Evolutionary conservation across 495 filamentous ascomycete genomes (phyloP).

Genomic region (Cercophora sp.): DNA sequence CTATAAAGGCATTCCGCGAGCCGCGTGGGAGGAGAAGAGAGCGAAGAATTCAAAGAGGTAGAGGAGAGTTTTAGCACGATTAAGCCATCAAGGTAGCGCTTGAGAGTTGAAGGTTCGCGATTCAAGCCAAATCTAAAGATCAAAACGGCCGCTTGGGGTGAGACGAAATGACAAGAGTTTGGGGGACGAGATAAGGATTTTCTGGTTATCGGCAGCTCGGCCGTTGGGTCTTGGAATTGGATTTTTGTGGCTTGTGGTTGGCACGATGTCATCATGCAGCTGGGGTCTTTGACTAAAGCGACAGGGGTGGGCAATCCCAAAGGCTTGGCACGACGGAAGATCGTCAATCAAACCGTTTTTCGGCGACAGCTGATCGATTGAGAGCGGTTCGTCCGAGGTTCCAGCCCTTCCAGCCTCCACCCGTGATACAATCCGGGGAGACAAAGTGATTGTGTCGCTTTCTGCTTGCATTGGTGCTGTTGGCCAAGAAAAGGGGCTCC

Average conservation of each 20-base stretch:
- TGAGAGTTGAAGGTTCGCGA: too few relatives aligned
- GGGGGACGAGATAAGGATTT: constrained; percentile 5
- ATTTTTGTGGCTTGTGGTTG: background rate
- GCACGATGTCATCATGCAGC: constrained; percentile 26
- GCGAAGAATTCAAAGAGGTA: background rate
- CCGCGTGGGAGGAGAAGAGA: background rate
- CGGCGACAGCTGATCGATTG: background rate
- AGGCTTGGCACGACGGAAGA: background rate
- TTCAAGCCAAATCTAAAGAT: too few relatives aligned
- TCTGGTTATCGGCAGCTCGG: constrained; percentile 12
- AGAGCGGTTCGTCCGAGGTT: background rate
- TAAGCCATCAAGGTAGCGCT: background rate
- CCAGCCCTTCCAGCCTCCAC: background rate
- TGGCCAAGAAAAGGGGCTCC: background rate
- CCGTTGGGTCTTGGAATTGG: background rate
- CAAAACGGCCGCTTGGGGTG: too few relatives aligned
- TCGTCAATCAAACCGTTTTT: constrained; percentile 6
- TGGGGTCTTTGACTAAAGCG: constrained; percentile 3
- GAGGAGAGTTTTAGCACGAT: too few relatives aligned
- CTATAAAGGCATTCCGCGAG: constrained; percentile 24
- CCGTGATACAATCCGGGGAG: too few relatives aligned
- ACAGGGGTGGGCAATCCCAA: background rate
- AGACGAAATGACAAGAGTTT: constrained; percentile 3
- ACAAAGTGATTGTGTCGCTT: too few relatives aligned
- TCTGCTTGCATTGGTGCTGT: too few relatives aligned